Conservation (phyloP, 192 early-diverging fungal genomes). For the Podila verticillata region DNA sequence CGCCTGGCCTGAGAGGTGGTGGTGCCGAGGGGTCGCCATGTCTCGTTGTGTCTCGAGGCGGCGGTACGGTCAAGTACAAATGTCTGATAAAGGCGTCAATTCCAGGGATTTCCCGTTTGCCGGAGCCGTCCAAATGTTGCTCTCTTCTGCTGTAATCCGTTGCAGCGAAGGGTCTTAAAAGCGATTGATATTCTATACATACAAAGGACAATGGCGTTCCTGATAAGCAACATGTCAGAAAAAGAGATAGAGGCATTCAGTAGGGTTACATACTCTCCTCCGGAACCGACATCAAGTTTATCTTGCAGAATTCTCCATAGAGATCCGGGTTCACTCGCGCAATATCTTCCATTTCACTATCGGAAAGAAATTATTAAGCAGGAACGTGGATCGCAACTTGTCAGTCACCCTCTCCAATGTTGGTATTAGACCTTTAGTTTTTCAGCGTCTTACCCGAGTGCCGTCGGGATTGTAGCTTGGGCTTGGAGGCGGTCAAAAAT, state of each 20-base stretch:
- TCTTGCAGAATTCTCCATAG: constrained; percentile 14
- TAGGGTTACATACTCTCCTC: not conserved
- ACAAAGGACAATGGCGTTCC: not conserved
- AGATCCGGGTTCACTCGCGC: constrained; percentile 42
- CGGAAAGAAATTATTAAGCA: not conserved
- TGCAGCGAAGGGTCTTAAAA: not conserved
- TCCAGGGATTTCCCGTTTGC: not conserved
- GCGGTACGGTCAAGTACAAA: constrained; percentile 5
- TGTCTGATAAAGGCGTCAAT: constrained; percentile 30
- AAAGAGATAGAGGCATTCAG: not conserved
- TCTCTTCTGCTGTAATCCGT: constrained; percentile 6
- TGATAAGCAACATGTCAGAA: not conserved
- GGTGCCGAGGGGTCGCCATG: not conserved
- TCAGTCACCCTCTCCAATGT: not conserved
- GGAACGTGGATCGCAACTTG: not conserved
- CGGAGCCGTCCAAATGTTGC: not conserved
- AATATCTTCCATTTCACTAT: constrained; percentile 43
- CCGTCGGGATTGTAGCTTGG: constrained; percentile 17
- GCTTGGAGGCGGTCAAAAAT: constrained; percentile 12
- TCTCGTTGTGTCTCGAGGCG: not conserved
- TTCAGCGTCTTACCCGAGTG: constrained; percentile 9
- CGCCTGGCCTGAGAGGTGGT: constrained; percentile 18
- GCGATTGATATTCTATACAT: not conserved
- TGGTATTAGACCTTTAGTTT: not conserved
- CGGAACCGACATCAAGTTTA: not conserved